Conservation (phyloP, 2,329 filamentous ascomycete genomes). For the Colletotrichum sp. region DNA sequence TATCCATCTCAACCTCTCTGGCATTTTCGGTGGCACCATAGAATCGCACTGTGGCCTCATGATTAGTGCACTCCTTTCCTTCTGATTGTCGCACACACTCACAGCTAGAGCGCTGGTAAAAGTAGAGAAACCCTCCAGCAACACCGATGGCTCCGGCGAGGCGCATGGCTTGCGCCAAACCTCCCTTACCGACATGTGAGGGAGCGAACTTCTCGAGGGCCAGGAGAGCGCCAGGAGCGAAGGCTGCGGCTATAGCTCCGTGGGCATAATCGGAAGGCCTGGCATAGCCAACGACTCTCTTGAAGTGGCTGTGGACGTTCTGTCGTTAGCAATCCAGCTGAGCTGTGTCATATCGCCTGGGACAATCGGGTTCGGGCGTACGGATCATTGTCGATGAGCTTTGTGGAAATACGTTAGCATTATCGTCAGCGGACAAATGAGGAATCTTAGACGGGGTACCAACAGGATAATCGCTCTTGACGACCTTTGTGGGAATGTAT, state of each 20-base stretch:
- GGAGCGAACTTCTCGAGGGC: constrained; percentile 85
- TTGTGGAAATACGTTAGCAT: constrained; percentile 32
- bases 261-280: constrained; percentile 81
- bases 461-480: constrained; percentile 87
- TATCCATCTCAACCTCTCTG: constrained; percentile 92
- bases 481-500: constrained; percentile 72
- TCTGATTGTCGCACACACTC: constrained; percentile 41
- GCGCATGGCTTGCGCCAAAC: constrained; percentile 83
- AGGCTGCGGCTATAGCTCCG: constrained; percentile 70
- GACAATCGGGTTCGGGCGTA: neutral
- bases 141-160: constrained; percentile 74
- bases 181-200: constrained; percentile 81
- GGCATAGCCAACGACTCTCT: constrained; percentile 86
- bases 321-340: neutral
- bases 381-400: constrained; percentile 99
- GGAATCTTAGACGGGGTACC: constrained; percentile 38
- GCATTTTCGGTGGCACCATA: constrained; percentile 94
- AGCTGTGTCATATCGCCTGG: neutral
- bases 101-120: constrained; percentile 86
- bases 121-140: constrained; percentile 79
- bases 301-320: constrained; percentile 73
- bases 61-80: neutral
- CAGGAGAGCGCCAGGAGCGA: constrained; percentile 75
- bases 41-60: constrained; percentile 73
- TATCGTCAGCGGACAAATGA: constrained; percentile 15